Conservation (phyloP, 129 eudicot genomes). For the Chrysanthemum makinoi region DNA sequence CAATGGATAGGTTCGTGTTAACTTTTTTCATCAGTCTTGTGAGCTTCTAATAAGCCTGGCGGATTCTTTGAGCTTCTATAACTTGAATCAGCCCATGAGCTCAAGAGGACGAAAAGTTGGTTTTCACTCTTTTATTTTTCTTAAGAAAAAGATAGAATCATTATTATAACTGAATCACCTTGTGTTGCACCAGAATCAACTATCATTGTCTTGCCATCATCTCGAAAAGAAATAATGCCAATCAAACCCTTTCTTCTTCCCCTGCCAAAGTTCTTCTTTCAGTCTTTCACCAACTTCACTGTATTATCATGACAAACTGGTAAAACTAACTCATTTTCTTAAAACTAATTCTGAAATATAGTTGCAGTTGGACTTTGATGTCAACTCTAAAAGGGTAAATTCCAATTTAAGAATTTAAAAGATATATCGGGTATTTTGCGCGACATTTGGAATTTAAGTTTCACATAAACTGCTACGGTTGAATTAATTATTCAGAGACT, state of each 20-base stretch:
- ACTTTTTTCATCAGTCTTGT: conserved; percentile 57
- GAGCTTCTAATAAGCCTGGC: conserved; percentile 46
- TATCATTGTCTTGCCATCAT: conserved; percentile 46
- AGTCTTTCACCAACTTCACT: conserved; percentile 93
- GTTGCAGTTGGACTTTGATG: no score
- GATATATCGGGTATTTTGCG: no score
- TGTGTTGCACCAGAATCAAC: no score
- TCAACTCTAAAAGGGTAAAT: no score
- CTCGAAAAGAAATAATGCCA: conserved; percentile 86
- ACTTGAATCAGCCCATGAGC: conserved; percentile 41
- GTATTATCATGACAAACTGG: conserved; percentile 7
- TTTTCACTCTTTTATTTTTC: background rate
- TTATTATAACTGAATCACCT: background rate
- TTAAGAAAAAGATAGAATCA: background rate
- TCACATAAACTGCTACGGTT: no score
- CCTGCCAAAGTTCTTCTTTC: conserved; percentile 95
- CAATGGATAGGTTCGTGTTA: conserved; percentile 67
- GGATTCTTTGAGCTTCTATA: conserved; percentile 44
- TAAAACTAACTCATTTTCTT: no score
- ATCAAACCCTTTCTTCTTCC: conserved; percentile 79
- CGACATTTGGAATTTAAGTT: no score
- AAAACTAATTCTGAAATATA: no score
- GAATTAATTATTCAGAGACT: no score
- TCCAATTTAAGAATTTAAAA: no score
- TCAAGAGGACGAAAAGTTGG: conserved; percentile 15